A percentile compares a stretch with the other conserved stretches of the same genome.
phyloP scores from a whole-genome alignment of 179 eudicot species.

The Gypsophila paniculata region DNA sequence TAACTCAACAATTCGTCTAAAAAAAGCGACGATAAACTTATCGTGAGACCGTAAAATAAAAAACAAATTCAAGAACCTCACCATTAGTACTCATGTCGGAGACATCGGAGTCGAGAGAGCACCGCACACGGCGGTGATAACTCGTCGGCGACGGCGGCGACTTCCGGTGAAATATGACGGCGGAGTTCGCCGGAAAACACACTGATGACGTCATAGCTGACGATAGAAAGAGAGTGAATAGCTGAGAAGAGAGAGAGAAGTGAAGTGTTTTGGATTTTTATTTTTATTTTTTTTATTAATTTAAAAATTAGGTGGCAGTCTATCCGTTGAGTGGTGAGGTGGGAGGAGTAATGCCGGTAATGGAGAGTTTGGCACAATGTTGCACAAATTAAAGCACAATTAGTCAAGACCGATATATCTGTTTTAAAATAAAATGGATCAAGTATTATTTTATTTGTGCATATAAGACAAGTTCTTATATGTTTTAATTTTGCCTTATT shows the following conservation, averaged over 20 bases:
- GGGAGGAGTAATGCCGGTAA: background rate
- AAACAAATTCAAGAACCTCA: conserved; percentile 24
- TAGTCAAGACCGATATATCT: no score
- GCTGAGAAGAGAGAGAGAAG: background rate
- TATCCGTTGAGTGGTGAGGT: background rate
- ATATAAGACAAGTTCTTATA: no score
- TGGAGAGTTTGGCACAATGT: conserved; percentile 7
- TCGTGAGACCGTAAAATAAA: no score
- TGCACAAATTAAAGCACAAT: background rate
- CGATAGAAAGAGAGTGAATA: background rate
- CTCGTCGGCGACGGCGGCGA: conserved; percentile 25
- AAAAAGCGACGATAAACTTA: no score
- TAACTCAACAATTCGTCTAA: no score
- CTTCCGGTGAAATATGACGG: conserved; percentile 27
- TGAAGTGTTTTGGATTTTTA: background rate
- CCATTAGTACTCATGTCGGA: conserved; percentile 87
- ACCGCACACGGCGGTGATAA: conserved; percentile 36
- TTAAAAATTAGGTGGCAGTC: background rate
- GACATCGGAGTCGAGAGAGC: conserved; percentile 61
- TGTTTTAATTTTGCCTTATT: no score
- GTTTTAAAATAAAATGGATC: no score
- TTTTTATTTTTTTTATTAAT: background rate
- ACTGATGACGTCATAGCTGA: conserved; percentile 36
- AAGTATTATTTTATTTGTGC: no score
- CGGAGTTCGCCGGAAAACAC: conserved; percentile 53